phyloP scores from a whole-genome alignment of 257 asterid genomes.

The Nicotiana attenuata region DNA sequence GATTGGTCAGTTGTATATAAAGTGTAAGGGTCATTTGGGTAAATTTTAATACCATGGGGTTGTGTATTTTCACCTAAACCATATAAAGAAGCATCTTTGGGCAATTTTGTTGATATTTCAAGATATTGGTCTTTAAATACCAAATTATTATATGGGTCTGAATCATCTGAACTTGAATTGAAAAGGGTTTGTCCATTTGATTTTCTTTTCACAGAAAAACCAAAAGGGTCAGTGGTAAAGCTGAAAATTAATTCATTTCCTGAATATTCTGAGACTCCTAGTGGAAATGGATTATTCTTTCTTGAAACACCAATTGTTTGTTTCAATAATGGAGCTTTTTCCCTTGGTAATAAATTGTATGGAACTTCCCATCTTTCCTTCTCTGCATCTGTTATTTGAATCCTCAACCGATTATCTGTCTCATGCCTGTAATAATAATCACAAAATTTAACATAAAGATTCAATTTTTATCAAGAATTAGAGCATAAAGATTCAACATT shows the following conservation, averaged over 20 bases:
- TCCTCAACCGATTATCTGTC: constrained; percentile 65
- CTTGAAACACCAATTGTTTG: constrained; percentile 26
- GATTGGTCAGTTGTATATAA: constrained; percentile 73
- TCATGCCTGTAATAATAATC: constrained; percentile 50
- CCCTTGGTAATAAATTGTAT: constrained; percentile 70
- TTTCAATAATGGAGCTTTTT: constrained; percentile 38
- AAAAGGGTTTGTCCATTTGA: constrained; percentile 78
- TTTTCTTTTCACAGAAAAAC: constrained; percentile 59
- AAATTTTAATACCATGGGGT: constrained; percentile 76
- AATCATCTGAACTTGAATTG: constrained; percentile 44
- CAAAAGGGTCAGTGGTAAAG: constrained; percentile 69
- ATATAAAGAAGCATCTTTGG: constrained; percentile 71
- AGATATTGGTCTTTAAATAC: constrained; percentile 95
- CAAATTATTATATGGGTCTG: constrained; percentile 45
- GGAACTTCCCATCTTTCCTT: constrained; percentile 94
- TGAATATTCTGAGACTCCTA: constrained; percentile 28
- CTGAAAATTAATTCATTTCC: constrained; percentile 62
- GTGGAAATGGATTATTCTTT: constrained; percentile 20
- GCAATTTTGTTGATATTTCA: constrained; percentile 73
- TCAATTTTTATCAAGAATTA: background rate
- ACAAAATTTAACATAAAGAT: background rate
- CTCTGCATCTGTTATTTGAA: constrained; percentile 78
- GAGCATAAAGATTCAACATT: no score
- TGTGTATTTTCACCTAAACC: constrained; percentile 89
- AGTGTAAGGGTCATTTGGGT: constrained; percentile 77